Conservation (phyloP, 495 filamentous ascomycete genomes). For the Achaetomiella virescens region DNA sequence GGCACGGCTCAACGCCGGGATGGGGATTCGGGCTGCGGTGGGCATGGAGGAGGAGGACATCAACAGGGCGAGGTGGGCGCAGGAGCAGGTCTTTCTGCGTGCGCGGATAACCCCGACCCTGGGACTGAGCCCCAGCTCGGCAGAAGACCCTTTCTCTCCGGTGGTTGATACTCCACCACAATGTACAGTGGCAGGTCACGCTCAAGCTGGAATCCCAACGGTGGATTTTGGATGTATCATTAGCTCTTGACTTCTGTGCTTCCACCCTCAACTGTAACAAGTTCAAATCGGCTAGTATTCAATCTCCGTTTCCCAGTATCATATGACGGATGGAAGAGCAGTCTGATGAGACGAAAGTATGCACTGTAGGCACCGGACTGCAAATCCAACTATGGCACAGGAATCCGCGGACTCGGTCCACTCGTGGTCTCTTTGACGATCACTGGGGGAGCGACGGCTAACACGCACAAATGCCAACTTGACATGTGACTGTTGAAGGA, state of each 20-base stretch:
- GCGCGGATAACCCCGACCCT: neutral
- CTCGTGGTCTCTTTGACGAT: no score
- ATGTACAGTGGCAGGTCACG: neutral
- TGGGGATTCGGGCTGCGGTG: conserved; percentile 18
- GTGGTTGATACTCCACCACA: neutral
- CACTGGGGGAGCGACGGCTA: no score
- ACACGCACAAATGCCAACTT: no score
- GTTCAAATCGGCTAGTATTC: neutral
- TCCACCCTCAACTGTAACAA: neutral
- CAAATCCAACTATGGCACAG: no score
- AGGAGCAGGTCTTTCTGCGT: conserved; percentile 5
- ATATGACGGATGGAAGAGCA: no score
- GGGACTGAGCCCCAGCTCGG: neutral
- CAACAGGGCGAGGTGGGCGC: conserved; percentile 4
- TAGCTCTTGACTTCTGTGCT: neutral
- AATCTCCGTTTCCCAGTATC: neutral
- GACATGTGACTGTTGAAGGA: no score
- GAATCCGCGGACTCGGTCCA: no score
- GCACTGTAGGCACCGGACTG: no score
- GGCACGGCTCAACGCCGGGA: conserved; percentile 14
- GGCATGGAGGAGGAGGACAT: conserved; percentile 1
- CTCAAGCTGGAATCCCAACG: neutral
- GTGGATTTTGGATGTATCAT: neutral
- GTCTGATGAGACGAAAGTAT: no score
- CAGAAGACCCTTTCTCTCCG: neutral